These are phyloP conservation scores for Rhynchosporium secalis DNA, from an alignment of 2,329 filamentous ascomycete species.

Conservation along the genomic window DNA sequence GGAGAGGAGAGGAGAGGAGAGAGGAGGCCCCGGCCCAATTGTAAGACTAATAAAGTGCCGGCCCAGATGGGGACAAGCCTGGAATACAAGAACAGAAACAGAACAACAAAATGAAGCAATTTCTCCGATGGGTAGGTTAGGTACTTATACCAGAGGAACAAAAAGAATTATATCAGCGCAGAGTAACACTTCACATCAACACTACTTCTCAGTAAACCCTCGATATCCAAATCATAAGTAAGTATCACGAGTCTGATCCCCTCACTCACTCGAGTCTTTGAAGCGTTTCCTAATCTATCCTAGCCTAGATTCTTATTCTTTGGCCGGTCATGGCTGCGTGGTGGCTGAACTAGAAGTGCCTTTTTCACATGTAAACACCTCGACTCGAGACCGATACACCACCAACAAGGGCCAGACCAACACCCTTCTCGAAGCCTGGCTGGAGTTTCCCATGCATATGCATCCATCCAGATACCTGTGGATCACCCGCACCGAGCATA, in stretches of 20 bases:
- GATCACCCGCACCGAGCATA: slow-evolving; percentile 11
- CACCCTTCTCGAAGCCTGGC: background rate
- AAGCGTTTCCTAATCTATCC: background rate
- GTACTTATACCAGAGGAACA: too few relatives aligned
- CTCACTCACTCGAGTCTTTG: background rate
- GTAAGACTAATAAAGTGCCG: too few relatives aligned
- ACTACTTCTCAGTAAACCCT: background rate
- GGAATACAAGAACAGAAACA: too few relatives aligned
- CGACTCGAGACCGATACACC: background rate
- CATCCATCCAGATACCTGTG: slow-evolving; percentile 15
- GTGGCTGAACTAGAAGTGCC: background rate
- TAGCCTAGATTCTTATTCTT: background rate
- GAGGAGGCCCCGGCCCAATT: too few relatives aligned
- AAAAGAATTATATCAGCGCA: too few relatives aligned
- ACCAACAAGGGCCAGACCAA: background rate
- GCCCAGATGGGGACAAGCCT: too few relatives aligned
- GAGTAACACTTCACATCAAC: background rate
- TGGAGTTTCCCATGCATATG: slow-evolving; percentile 4
- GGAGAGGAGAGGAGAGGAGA: too few relatives aligned
- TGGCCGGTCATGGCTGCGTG: background rate
- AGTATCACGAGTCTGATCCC: slow-evolving; percentile 6
- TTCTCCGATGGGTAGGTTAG: too few relatives aligned
- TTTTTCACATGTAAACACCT: slow-evolving; percentile 20
- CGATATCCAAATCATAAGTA: background rate
- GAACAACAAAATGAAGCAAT: too few relatives aligned